Conservation (phyloP, 257 asterid genomes). For the Thymus mandschuricus region DNA sequence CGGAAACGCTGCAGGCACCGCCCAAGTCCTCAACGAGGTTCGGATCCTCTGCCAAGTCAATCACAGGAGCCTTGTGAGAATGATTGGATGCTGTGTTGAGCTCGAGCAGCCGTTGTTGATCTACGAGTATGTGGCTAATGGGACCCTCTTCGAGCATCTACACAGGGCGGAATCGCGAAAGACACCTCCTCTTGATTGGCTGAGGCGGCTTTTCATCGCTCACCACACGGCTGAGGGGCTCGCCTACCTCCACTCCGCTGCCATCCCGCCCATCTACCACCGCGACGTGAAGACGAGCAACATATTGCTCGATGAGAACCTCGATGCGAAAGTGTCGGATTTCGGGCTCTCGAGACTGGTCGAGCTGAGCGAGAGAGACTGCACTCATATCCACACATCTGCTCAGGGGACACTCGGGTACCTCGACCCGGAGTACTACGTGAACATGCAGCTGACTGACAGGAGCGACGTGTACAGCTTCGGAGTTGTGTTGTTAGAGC, state of each 20-base stretch:
- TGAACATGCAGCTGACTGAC: conserved; percentile 55
- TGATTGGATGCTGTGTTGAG: conserved; percentile 66
- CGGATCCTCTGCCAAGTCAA: conserved; percentile 65
- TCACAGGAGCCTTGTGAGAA: conserved; percentile 52
- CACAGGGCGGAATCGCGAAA: conserved; percentile 38
- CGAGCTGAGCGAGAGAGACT: conserved; percentile 50
- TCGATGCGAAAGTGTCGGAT: conserved; percentile 62
- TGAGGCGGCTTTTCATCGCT: conserved; percentile 48
- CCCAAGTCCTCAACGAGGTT: conserved; percentile 63
- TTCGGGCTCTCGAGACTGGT: conserved; percentile 60
- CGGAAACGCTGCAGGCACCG: conserved; percentile 53
- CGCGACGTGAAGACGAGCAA: conserved; percentile 65
- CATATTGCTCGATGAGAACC: conserved; percentile 52
- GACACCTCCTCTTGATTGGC: conserved; percentile 47
- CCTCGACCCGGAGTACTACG: conserved; percentile 63
- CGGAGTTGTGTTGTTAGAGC: conserved; percentile 66
- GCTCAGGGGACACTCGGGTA: conserved; percentile 73
- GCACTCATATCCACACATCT: conserved; percentile 54
- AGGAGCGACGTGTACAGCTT: conserved; percentile 67
- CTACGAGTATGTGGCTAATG: conserved; percentile 53
- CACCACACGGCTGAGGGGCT: conserved; percentile 53
- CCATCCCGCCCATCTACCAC: conserved; percentile 58
- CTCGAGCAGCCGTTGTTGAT: conserved; percentile 58
- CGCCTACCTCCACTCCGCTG: conserved; percentile 63
- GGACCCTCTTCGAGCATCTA: conserved; percentile 58